Evolutionary conservation across 768 basidiomycete species (phyloP), one percentile per base, ranked within the genome.

Genomic region (Trametes cubensis): DNA sequence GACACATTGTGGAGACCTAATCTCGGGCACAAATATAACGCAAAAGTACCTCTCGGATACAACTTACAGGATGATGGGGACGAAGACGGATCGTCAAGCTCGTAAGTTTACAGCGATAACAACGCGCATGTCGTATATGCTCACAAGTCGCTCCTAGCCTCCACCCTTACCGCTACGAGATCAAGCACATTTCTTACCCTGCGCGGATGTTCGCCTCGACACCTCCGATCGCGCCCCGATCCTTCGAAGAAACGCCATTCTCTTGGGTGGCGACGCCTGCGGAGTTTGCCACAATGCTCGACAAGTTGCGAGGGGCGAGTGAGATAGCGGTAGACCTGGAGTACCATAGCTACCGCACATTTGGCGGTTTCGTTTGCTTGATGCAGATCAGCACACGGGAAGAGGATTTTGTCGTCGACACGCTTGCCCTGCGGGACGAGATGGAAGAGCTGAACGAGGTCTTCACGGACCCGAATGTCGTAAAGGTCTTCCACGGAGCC

Each of bases 311-410:
- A 26, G 70, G 72, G 6, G 82, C 80, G n/a, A 76, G 75, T 25
- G 95, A 96, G 73, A 86, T 98, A 55, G 96, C 97, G 0, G 82
- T 99, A 25, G 97, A 99, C 75, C 78, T 99, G 28, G 96, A 99
- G 75, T 91, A 98, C 71, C 95, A 98, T 79, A 89, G 84, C 63
- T 92, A 90, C 68, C 83, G 95, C 40, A 86, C 89, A 4, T 98
- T 90, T 72, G 73, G 75, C 13, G 96, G 97, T 2, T 94, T 98
- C 69, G 81, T 97, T 25, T 97, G 95, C 70, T 77, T 99, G 58
- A 96, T 98, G 87, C 94, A 96, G 73, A 82, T 95, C 62, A 91
- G 90, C 67, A 94, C 91, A 10, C 77, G 94, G 56, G 81, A 86
- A 6, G 81, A 85, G 62, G 96, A 99, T 72, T 99, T 86, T 77